Evolutionary conservation across 805 yeast species (phyloP).

Genomic region (Saccharomyces mikatae): DNA sequence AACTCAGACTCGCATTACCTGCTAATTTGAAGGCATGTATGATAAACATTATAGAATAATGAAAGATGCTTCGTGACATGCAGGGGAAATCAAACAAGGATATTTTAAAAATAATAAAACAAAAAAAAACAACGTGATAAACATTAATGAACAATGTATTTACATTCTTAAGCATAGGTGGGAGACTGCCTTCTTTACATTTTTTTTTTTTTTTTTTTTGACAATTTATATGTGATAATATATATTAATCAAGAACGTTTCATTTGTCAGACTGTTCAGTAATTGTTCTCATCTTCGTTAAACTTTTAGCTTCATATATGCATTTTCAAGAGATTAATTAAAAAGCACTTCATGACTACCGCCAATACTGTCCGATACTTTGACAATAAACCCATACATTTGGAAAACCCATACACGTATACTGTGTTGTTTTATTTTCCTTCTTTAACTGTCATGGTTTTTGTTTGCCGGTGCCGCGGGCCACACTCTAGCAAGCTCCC

Average conservation of each 20-base stretch:
- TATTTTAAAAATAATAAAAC: background rate
- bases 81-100: background rate
- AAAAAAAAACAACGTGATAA: constrained; percentile 5
- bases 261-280: background rate
- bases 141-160: constrained; percentile 16
- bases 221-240: background rate
- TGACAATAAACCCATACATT: background rate
- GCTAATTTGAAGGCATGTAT: background rate
- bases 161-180: constrained; percentile 8
- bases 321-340: too few relatives aligned
- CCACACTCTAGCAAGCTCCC: background rate
- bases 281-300: background rate
- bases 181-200: background rate
- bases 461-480: background rate
- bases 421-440: background rate
- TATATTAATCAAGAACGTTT: background rate
- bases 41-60: background rate
- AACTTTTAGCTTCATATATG: background rate
- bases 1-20: background rate
- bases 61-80: background rate
- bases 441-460: background rate
- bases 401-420: background rate
- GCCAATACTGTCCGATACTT: background rate
- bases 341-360: too few relatives aligned
- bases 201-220: background rate